phyloP scores from a whole-genome alignment of 1,284 basidiomycete genomes.

The Naganishia sp. region DNA sequence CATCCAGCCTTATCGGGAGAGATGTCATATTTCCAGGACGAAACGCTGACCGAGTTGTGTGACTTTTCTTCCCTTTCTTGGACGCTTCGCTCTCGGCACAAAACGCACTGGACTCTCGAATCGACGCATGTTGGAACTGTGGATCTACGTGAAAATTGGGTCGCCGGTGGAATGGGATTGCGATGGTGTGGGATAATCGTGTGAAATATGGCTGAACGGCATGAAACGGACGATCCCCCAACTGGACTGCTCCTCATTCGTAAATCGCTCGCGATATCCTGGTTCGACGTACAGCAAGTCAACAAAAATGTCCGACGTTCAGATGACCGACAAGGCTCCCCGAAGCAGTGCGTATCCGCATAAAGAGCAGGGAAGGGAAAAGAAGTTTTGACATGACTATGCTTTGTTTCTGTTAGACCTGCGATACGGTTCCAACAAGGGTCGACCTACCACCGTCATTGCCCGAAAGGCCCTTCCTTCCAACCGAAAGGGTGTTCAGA shows the following conservation, averaged over 20 bases:
- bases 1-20: too few relatives aligned
- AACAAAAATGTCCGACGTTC: conserved; percentile 41
- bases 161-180: background rate
- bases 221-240: background rate
- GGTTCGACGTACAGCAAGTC: conserved; percentile 13
- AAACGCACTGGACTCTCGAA: background rate
- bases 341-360: conserved; percentile 44
- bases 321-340: conserved; percentile 36
- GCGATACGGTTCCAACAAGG: conserved; percentile 87
- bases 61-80: conserved; percentile 8
- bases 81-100: background rate
- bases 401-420: conserved; percentile 63
- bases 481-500: conserved; percentile 85
- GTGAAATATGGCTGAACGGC: background rate
- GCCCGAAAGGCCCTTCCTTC: conserved; percentile 76
- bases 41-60: conserved; percentile 20
- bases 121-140: background rate
- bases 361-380: background rate
- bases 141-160: background rate
- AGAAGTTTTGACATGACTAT: background rate
- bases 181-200: background rate
- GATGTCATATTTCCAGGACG: background rate
- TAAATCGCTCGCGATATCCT: background rate
- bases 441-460: conserved; percentile 87
- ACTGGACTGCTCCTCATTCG: background rate